Conservation (phyloP, 306 rosid genomes). For the Amphicarpaea edgeworthii region DNA sequence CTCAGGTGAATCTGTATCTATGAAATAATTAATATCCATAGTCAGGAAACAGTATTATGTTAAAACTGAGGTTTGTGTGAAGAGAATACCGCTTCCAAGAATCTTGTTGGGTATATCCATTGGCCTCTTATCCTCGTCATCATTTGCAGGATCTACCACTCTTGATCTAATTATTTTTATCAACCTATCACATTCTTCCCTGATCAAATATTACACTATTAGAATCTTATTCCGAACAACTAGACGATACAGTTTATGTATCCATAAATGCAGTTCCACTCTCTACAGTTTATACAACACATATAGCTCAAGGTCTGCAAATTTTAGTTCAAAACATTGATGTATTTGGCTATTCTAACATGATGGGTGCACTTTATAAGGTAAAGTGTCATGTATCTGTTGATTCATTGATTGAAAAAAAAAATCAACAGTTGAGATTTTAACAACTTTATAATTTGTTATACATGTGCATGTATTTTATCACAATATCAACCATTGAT, state of each 20-base stretch:
- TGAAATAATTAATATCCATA: slow-evolving; percentile 39
- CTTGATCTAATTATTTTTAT: slow-evolving; percentile 78
- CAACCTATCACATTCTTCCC: slow-evolving; percentile 87
- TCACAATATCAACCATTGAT: slow-evolving; percentile 10
- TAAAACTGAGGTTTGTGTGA: slow-evolving; percentile 29
- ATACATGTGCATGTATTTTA: not conserved
- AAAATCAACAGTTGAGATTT: not conserved
- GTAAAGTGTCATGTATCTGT: not conserved
- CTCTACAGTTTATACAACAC: slow-evolving; percentile 21
- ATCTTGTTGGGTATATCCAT: slow-evolving; percentile 53
- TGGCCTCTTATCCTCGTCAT: slow-evolving; percentile 54
- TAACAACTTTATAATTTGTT: slow-evolving; percentile 5
- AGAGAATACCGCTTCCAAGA: slow-evolving; percentile 54
- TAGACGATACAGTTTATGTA: slow-evolving; percentile 35
- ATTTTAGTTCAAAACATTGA: slow-evolving; percentile 18
- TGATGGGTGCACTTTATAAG: slow-evolving; percentile 2
- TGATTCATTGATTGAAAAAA: not conserved
- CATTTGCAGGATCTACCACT: slow-evolving; percentile 63
- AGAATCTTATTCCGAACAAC: slow-evolving; percentile 40
- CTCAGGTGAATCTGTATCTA: slow-evolving; percentile 57
- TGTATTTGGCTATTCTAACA: slow-evolving; percentile 11
- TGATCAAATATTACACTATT: slow-evolving; percentile 55
- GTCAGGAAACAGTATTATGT: slow-evolving; percentile 32
- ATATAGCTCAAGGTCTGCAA: slow-evolving; percentile 31
- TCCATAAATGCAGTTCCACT: slow-evolving; percentile 32